Base-by-base conservation (phyloP, 176 grass and related monocot species). In the Pharus latifolius region DNA sequence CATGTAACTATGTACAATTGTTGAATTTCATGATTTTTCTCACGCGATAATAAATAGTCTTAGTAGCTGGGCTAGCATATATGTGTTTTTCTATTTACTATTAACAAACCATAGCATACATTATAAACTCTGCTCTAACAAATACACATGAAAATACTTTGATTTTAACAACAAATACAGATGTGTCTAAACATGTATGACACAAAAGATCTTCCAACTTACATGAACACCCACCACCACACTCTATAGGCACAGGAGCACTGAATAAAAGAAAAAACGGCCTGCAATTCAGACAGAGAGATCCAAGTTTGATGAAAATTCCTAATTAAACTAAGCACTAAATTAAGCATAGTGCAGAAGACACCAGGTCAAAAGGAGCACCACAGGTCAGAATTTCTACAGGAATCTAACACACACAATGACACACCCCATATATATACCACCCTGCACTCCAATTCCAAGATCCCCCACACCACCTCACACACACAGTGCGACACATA, bases 281-380 rank as follows among this genome's bases (percentile, higher is more conserved):
- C 80, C 80, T 54, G 80, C 80, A 83, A 33, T 16, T 44, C 5
- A 17, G 3, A 43, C 42, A 67, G n/a, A 52, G 33, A 4, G 51
- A 35, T 8, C 49, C 50, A 58, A 40, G 1, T 23, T 65, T 17
- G 54, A 59, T 81, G 50, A 79, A 31, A 46, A 67, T 47, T 18
- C 29, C 46, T 3, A 3, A 32, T 4, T 35, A 40, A 41, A 18
- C 9, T 29, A 71, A 55, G 41, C 68, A 43, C 10, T 42, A 33
- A 2, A 1, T 14, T 43, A 14, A 42, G 23, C 49, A 24, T 11
- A 71, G 63, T 69, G 72, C 72, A 41, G n/a, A 63, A 44, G 55
- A 83, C 80, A 83, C 73, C 71, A 35, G 22, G 65, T 56, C 77
- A 81, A 65, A 50, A 81, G 46, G 30, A 64, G 40, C 67, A 50